A percentile compares a stretch with the other conserved stretches of the same genome.
Evolutionary conservation across 495 filamentous ascomycete species (phyloP).

Genomic region (Tuber calosporum): DNA sequence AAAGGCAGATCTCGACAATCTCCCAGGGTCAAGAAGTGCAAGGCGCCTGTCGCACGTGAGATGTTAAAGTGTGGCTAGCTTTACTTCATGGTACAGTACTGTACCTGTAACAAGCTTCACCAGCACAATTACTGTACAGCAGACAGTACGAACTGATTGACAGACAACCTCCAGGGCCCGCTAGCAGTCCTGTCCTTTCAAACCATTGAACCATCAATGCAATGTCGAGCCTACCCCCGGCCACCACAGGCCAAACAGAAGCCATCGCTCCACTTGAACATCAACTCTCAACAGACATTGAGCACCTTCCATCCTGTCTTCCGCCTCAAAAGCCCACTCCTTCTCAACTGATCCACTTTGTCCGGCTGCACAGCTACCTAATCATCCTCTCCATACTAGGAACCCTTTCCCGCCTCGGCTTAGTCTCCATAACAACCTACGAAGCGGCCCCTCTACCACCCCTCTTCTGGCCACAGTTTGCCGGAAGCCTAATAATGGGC

Average conservation of each 20-base stretch:
- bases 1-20: not conserved
- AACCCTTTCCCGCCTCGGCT: slow-evolving; percentile 73
- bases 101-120: not conserved
- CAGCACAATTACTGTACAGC: not conserved
- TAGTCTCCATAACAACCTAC: slow-evolving; percentile 74
- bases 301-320: not conserved
- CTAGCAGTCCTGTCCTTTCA: not conserved
- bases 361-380: slow-evolving; percentile 62
- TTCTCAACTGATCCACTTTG: not conserved
- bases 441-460: slow-evolving; percentile 56
- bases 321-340: slow-evolving; percentile 6
- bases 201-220: slow-evolving; percentile 8
- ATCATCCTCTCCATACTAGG: slow-evolving; percentile 81
- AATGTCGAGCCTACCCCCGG: not conserved
- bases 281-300: slow-evolving; percentile 4
- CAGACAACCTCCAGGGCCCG: not conserved
- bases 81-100: not conserved
- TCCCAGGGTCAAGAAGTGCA: not conserved
- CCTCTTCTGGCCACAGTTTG: slow-evolving; percentile 78
- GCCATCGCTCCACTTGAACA: slow-evolving; percentile 16
- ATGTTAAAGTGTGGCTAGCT: not conserved
- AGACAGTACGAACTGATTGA: not conserved
- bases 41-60: not conserved
- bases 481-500: slow-evolving; percentile 76
- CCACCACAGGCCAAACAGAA: slow-evolving; percentile 22